These are phyloP conservation scores for Macroventuria anomochaeta DNA, from an alignment of 2,329 filamentous ascomycete species.

Conservation along the genomic window DNA sequence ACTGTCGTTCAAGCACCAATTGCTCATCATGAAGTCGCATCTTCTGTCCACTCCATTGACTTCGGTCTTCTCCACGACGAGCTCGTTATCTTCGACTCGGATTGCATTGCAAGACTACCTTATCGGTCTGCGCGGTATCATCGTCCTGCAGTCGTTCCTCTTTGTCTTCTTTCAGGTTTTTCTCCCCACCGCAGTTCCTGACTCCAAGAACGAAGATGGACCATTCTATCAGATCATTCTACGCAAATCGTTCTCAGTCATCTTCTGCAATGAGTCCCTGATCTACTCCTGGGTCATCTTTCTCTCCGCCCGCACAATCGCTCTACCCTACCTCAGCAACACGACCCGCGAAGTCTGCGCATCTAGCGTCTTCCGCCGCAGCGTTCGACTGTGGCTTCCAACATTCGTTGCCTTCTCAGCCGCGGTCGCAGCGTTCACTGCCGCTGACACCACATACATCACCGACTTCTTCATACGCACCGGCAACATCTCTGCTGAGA, in stretches of 20 bases:
- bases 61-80: conserved; percentile 21
- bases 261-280: conserved; percentile 56
- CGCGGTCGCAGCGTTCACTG: conserved; percentile 46
- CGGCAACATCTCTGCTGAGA: conserved; percentile 48
- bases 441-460: conserved; percentile 42
- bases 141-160: conserved; percentile 53
- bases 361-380: conserved; percentile 52
- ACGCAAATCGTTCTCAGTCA: conserved; percentile 54
- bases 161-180: conserved; percentile 56
- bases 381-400: conserved; percentile 52
- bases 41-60: conserved; percentile 22
- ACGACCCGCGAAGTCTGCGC: conserved; percentile 46
- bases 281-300: conserved; percentile 57
- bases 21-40: conserved; percentile 28
- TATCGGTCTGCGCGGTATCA: conserved; percentile 53
- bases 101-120: conserved; percentile 46
- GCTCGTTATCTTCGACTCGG: conserved; percentile 14
- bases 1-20: conserved; percentile 2
- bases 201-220: conserved; percentile 46
- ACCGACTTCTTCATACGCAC: conserved; percentile 47
- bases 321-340: conserved; percentile 52
- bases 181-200: conserved; percentile 51
- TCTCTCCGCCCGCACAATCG: conserved; percentile 53
- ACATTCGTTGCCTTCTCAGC: conserved; percentile 52
- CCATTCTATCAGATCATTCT: conserved; percentile 51